These are phyloP conservation scores for Fragaria iinumae DNA, from an alignment of 306 rosid genomes.

Conservation along the genomic window DNA sequence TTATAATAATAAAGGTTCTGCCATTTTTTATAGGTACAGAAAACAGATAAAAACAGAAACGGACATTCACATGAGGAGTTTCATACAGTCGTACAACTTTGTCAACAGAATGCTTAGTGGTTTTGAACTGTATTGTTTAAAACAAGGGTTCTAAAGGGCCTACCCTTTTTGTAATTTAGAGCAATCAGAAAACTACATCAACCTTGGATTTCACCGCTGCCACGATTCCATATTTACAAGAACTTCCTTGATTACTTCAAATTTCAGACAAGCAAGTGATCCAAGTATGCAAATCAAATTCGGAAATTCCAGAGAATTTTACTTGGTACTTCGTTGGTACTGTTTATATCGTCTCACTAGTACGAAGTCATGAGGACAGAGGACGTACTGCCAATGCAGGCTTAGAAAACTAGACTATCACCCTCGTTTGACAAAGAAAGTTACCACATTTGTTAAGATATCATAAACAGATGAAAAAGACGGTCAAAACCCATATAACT, in stretches of 20 bases:
- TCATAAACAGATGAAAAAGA: neutral
- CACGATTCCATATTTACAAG: slow-evolving; percentile 16
- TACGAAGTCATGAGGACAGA: neutral
- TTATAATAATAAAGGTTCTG: neutral
- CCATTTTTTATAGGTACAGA: slow-evolving; percentile 20
- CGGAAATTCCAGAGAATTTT: neutral
- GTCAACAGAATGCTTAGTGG: slow-evolving; percentile 17
- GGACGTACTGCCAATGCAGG: slow-evolving; percentile 15
- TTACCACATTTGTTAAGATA: neutral
- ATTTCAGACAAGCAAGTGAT: slow-evolving; percentile 15
- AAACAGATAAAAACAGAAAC: slow-evolving; percentile 27
- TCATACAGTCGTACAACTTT: neutral
- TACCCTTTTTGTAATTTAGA: neutral
- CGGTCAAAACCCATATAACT: neutral
- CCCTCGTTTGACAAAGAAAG: neutral
- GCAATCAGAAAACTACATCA: neutral
- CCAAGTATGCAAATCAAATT: slow-evolving; percentile 23
- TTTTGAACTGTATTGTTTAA: slow-evolving; percentile 23
- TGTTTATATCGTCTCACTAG: neutral
- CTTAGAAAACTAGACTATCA: neutral
- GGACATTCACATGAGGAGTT: slow-evolving; percentile 23
- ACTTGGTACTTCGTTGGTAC: slow-evolving; percentile 3
- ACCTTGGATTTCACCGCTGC: slow-evolving; percentile 18
- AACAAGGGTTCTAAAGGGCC: slow-evolving; percentile 29
- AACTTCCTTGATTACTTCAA: slow-evolving; percentile 18